Percentiles rank a stretch among this genome's conserved stretches.
Evolutionary conservation across 208 protist genomes (phyloP).

Genomic region (Angomonas ambiguus): DNA sequence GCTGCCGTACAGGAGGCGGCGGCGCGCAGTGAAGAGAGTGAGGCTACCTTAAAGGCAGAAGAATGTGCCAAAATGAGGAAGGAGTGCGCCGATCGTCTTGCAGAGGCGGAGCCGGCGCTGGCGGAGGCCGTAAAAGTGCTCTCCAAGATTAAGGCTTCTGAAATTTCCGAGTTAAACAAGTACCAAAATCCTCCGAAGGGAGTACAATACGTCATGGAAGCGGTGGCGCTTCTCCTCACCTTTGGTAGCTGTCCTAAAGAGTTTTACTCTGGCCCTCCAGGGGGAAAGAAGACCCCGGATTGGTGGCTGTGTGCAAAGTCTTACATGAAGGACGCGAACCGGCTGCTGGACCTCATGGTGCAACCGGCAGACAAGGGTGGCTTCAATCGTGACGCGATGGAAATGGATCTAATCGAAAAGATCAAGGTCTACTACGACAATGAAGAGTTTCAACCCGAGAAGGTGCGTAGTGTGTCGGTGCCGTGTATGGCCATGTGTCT

Average conservation of each 20-base stretch:
- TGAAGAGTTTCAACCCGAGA: conserved; percentile 88
- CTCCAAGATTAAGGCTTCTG: conserved; percentile 92
- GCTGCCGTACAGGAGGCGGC: conserved; percentile 86
- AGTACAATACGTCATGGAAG: conserved; percentile 97
- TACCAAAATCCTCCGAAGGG: conserved; percentile 95
- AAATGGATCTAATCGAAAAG: conserved; percentile 92
- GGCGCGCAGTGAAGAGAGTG: conserved; percentile 89
- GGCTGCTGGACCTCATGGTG: conserved; percentile 90
- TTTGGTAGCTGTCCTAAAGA: conserved; percentile 94
- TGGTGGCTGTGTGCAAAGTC: conserved; percentile 94
- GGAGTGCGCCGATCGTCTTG: conserved; percentile 88
- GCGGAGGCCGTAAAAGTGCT: conserved; percentile 91
- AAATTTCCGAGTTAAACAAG: conserved; percentile 96
- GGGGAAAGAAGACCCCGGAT: conserved; percentile 93
- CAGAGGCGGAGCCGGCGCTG: conserved; percentile 95
- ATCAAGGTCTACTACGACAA: conserved; percentile 93
- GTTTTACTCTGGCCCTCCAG: conserved; percentile 90
- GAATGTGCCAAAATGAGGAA: conserved; percentile 93
- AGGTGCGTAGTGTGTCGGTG: conserved; percentile 91
- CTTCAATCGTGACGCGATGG: conserved; percentile 93
- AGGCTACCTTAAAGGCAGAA: conserved; percentile 91
- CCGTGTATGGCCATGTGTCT: conserved; percentile 97
- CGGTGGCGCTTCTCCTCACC: conserved; percentile 93
- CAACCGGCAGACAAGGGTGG: conserved; percentile 77
- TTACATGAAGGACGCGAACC: conserved; percentile 91